phyloP scores from a whole-genome alignment of 2,329 filamentous ascomycete species.

The Sclerotinia spermophila region DNA sequence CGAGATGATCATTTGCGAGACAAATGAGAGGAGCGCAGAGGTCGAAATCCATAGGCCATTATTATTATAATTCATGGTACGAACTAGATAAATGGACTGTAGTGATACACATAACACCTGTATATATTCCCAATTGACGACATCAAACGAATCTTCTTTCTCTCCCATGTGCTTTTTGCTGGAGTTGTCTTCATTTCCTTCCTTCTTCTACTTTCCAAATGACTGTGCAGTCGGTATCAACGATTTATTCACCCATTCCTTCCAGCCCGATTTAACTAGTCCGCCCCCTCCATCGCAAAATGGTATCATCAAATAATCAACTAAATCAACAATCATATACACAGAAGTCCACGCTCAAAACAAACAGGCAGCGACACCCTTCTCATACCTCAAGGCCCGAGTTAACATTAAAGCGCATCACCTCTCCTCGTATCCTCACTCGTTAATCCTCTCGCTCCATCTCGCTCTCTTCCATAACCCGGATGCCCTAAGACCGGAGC shows the following conservation, averaged over 20 bases:
- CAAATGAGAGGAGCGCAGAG: not conserved
- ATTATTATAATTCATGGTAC: not conserved
- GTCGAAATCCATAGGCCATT: not conserved
- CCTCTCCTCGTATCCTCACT: conserved; percentile 30
- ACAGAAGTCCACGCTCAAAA: not conserved
- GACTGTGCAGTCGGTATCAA: not conserved
- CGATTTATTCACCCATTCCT: not conserved
- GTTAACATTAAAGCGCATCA: conserved; percentile 20
- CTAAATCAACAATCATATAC: not conserved
- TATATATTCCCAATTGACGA: not conserved
- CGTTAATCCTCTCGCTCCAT: conserved; percentile 8
- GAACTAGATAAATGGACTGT: not conserved
- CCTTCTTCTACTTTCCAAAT: not conserved
- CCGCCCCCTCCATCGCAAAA: not conserved
- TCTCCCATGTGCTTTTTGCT: not conserved
- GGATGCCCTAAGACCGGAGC: conserved; percentile 32
- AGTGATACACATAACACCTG: not conserved
- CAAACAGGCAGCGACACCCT: not conserved
- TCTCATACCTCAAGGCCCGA: not conserved
- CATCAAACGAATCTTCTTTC: not conserved
- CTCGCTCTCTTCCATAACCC: conserved; percentile 26
- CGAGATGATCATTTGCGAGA: not conserved
- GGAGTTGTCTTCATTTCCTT: not conserved
- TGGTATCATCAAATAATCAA: conserved; percentile 3
- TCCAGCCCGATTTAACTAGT: not conserved